Percentiles rank a stretch among this genome's conserved stretches.
Conservation (phyloP, 805 yeast genomes). For the Sugiyamaella boreocaroliniensis region DNA sequence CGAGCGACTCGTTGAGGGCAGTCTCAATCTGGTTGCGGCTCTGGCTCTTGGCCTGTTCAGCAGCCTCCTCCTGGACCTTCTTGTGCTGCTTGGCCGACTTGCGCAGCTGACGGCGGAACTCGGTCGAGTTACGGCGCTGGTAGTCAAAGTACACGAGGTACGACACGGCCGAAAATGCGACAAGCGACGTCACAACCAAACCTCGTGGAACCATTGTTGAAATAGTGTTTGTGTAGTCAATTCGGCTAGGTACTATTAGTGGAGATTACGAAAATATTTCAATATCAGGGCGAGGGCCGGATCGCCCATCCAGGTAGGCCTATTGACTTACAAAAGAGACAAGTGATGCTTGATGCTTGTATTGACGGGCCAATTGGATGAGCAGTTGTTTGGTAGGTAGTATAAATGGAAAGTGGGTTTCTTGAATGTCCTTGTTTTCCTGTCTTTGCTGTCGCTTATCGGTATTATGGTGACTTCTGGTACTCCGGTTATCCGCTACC, state of each 20-base stretch:
- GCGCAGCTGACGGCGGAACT: constrained; percentile 71
- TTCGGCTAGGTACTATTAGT: background rate
- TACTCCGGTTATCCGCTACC: too few relatives aligned
- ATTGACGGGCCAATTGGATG: too few relatives aligned
- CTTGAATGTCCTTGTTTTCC: too few relatives aligned
- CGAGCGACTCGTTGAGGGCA: constrained; percentile 58
- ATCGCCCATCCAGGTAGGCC: too few relatives aligned
- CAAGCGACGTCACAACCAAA: background rate
- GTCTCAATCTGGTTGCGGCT: constrained; percentile 50
- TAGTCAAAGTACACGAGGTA: constrained; percentile 90
- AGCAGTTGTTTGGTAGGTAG: too few relatives aligned
- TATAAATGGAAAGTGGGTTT: too few relatives aligned
- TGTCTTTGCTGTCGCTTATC: too few relatives aligned
- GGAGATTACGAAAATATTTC: background rate
- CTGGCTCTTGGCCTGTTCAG: constrained; percentile 53
- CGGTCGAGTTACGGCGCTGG: constrained; percentile 73
- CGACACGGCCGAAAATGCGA: constrained; percentile 21
- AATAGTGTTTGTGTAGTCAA: background rate
- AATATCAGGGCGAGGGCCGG: background rate
- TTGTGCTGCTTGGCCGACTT: constrained; percentile 56
- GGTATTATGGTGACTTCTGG: too few relatives aligned
- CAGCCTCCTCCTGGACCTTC: constrained; percentile 49
- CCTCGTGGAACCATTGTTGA: background rate
- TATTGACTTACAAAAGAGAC: too few relatives aligned
- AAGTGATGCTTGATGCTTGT: too few relatives aligned